A percentile compares a stretch with the other conserved stretches of the same genome.
These are phyloP conservation scores for Lodderomyces pseudojiufengensis DNA, from an alignment of 1,139 yeast genomes.

Conservation along the genomic window DNA sequence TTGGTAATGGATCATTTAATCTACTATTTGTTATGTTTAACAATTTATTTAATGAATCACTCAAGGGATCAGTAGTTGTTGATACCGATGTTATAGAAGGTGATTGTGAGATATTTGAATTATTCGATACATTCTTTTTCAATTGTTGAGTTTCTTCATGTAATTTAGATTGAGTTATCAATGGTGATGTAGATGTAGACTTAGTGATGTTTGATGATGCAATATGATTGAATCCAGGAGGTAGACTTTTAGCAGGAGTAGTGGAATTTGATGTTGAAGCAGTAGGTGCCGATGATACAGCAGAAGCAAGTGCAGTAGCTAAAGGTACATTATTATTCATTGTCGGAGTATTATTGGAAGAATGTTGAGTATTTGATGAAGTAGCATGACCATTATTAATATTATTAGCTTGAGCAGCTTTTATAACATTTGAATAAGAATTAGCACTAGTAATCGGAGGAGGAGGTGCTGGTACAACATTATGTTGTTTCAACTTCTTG, in stretches of 20 bases:
- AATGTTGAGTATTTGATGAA: conserved; percentile 2
- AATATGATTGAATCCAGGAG: conserved; percentile 23
- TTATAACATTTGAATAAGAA: conserved; percentile 23
- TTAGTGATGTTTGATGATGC: conserved; percentile 17
- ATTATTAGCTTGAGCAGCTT: conserved; percentile 17
- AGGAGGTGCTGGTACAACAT: conserved; percentile 16
- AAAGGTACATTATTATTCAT: conserved; percentile 8
- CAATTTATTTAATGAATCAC: conserved; percentile 31
- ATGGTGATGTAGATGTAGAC: conserved; percentile 32
- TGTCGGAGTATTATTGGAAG: conserved; percentile 4
- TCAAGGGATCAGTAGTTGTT: conserved; percentile 19
- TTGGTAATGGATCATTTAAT: conserved; percentile 50
- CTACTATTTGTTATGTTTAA: conserved; percentile 32
- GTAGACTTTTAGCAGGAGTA: conserved; percentile 17
- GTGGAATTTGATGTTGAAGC: conserved; percentile 9
- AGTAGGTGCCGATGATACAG: conserved; percentile 11
- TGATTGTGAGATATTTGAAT: conserved; percentile 4
- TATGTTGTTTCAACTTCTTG: conserved; percentile 11
- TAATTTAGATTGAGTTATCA: conserved; percentile 10
- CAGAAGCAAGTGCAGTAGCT: conserved; percentile 9
- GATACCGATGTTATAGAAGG: too few species aligned
- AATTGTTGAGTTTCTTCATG: conserved; percentile 6
- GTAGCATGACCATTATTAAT: neutral
- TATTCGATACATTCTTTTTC: conserved; percentile 7
- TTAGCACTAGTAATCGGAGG: conserved; percentile 17